Base-by-base conservation (phyloP, 116 monocot genomes). In the Cymodocea nodosa region DNA sequence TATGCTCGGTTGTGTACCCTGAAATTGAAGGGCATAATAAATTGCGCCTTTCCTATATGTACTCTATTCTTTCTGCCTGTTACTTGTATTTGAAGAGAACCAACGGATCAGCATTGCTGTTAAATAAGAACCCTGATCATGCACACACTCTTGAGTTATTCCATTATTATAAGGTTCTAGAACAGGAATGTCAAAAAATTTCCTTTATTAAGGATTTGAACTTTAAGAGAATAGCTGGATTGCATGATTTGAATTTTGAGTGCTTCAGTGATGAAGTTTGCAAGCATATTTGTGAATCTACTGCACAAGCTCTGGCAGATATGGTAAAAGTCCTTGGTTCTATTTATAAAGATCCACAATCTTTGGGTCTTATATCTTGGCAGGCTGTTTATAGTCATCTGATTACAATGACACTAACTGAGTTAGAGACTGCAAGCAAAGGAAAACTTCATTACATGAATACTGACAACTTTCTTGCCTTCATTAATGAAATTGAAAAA, bases 11-110 rank as follows among this genome's bases (percentile, higher is more conserved):
- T 59, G 95, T 87, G 40, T 90, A 87, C 65, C 90, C 83, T 36
- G 79, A 85, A 80, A 77, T 95, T 62, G 62, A 80, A 74, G 95
- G 95, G 52, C 59, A 62, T 56, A 87, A 95, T 69, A 95, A 95
- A 66, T 59, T 80, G 52, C 74, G 90, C 14, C 87, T 95, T 53
- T 85, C 90, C 24, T 95, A 83, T 60, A 74, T 95, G 23, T 95
- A 83, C 62, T 74, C 78, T 50, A 81, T 90, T 44, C 87, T 95
- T 34, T 90, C 85, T 51, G 87, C 85, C 19, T 90, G 95, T 66
- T 80, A 63, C 65, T 72, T 77, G 60, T 78, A 63, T 40, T 70
- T 83, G 39, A 87, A 59, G 50, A 79, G 56, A 66, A 66, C 67
- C 10, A 57, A 76, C 66, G 85, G 82, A 16, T 63, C 74, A 63